Evolutionary conservation across 257 asterid species (phyloP), one percentile per base, ranked within the genome.

Genomic region (Petunia axillaris): DNA sequence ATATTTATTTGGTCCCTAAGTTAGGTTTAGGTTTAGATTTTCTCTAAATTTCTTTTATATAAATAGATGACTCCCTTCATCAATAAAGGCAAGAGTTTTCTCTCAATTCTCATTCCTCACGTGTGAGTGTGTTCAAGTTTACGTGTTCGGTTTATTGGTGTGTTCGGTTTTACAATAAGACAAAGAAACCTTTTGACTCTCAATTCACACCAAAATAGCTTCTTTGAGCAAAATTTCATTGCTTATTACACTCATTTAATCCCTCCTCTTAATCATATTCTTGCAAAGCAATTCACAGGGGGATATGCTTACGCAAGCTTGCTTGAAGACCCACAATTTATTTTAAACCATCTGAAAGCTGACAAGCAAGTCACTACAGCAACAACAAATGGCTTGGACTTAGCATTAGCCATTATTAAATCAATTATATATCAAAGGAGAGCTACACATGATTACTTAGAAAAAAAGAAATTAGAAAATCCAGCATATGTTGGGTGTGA

Each of bases 141-240:
- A n/a, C n/a, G n/a, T n/a, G n/a, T n/a, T n/a, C n/a, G n/a, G n/a
- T n/a, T n/a, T n/a, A n/a, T n/a, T n/a, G n/a, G n/a, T n/a, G n/a
- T n/a, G n/a, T n/a, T n/a, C n/a, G n/a, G n/a, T n/a, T n/a, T n/a
- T n/a, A n/a, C n/a, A 25, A 25, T 25, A 25, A 25, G 25, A 25
- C 41, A 70, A 70, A 70, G 76, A 70, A 70, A 41, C 58, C 59
- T 25, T 68, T 25, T 15, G 10, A 70, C 16, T 8, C 25, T n/a
- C 9, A 37, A 25, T 25, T 25, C 25, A 25, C 0, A n/a, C 1
- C 1, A 68, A 70, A 68, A 68, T 70, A 58, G 76, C 76, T 70
- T 70, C 57, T 46, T 70, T 70, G 58, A 15, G 46, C 4, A 46
- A 46, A 44, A 0, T 70, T 6, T 2, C 58, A 0, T 0, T 70